Percentiles rank a stretch among this genome's conserved stretches.
These are phyloP conservation scores for Ophiostoma sp. DNA, from an alignment of 2,329 filamentous ascomycete genomes.

Conservation along the genomic window DNA sequence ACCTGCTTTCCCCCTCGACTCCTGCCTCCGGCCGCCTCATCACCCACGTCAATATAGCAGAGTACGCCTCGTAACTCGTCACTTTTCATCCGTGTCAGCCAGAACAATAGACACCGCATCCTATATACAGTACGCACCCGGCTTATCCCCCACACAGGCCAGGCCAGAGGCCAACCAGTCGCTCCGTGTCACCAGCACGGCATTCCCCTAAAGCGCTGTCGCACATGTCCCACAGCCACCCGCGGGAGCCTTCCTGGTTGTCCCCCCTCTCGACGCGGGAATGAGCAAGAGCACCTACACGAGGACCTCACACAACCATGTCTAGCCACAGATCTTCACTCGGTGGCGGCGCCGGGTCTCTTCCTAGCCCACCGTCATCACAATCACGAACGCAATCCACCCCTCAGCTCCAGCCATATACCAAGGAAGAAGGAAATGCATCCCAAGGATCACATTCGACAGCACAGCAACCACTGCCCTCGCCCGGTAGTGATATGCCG, in stretches of 20 bases:
- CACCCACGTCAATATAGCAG: neutral
- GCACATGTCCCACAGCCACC: conserved; percentile 11
- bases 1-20: neutral
- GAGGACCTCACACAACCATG: neutral
- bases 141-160: neutral
- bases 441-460: neutral
- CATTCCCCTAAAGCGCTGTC: neutral
- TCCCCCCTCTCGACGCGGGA: neutral
- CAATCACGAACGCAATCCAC: neutral
- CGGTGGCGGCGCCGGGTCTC: neutral
- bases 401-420: conserved; percentile 3
- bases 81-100: neutral
- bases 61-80: neutral
- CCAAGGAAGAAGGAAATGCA: neutral
- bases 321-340: neutral
- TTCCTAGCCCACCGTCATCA: conserved; percentile 4
- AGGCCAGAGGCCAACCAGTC: neutral
- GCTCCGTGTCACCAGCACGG: conserved; percentile 11
- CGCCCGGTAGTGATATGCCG: neutral
- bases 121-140: neutral
- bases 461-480: neutral
- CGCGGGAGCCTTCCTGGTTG: neutral
- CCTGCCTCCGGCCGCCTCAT: neutral
- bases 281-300: neutral
- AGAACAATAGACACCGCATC: neutral